These are phyloP conservation scores for Rhodomyrtus tomentosa DNA, from an alignment of 345 rosid species.

Conservation along the genomic window DNA sequence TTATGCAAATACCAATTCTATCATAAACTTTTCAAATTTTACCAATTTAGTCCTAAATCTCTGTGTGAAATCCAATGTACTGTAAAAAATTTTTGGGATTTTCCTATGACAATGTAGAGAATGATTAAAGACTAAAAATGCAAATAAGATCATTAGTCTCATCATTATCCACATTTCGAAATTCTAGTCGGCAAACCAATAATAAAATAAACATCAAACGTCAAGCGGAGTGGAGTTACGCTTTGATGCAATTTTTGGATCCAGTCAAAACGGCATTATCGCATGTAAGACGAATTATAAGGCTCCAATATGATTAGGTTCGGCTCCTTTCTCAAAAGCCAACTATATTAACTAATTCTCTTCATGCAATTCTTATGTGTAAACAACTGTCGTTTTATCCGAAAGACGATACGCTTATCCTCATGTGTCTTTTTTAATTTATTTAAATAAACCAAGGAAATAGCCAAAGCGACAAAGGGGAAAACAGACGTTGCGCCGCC, in stretches of 20 bases:
- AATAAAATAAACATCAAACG: neutral
- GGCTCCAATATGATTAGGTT: neutral
- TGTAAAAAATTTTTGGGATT: neutral
- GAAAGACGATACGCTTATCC: neutral
- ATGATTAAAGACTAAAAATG: neutral
- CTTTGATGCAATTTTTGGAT: neutral
- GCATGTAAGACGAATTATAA: neutral
- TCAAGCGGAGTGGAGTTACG: neutral
- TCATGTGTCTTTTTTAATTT: neutral
- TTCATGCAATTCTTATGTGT: neutral
- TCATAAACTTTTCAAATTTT: neutral
- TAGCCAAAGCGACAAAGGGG: neutral
- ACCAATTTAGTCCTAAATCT: neutral
- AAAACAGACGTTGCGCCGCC: neutral
- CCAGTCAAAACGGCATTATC: neutral
- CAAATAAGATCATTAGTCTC: neutral
- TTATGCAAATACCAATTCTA: neutral
- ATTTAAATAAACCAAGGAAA: neutral
- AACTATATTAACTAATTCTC: neutral
- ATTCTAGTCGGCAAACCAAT: neutral
- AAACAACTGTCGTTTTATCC: neutral
- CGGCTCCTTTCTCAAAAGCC: neutral
- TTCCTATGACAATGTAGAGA: neutral
- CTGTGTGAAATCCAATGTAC: neutral
- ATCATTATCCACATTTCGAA: neutral